These are phyloP conservation scores for Tribonema minus DNA, from an alignment of 108 stramenopile genomes.

Conservation along the genomic window DNA sequence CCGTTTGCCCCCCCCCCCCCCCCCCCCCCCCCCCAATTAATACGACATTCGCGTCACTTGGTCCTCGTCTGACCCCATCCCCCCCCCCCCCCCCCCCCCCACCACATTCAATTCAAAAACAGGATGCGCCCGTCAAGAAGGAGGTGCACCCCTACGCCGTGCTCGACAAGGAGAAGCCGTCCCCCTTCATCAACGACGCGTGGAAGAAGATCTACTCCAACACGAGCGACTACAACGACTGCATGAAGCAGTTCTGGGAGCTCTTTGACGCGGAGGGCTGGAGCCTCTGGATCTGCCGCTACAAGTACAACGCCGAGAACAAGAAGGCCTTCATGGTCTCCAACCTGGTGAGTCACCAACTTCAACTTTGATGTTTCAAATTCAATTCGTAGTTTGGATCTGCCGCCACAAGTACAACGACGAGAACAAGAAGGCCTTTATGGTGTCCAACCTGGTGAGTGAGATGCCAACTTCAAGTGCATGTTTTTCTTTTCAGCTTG, in stretches of 20 bases:
- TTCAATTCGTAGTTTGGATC: no score
- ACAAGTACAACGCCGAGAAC: conserved; percentile 75
- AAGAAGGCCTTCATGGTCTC: conserved; percentile 65
- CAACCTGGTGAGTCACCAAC: conserved; percentile 58
- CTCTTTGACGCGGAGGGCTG: conserved; percentile 66
- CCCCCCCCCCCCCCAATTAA: conserved; percentile 12
- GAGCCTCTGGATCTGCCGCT: conserved; percentile 63
- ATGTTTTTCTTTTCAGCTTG: conserved; percentile 61
- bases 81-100: no score
- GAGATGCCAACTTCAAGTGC: no score
- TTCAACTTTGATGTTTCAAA: no score
- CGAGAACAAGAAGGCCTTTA: conserved; percentile 68
- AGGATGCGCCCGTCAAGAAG: conserved; percentile 42
- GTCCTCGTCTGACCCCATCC: no score
- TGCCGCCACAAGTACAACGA: conserved; percentile 70
- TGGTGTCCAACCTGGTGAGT: conserved; percentile 65
- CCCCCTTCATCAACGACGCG: conserved; percentile 57
- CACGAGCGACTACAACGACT: conserved; percentile 59
- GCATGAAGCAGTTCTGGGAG: conserved; percentile 71
- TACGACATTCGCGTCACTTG: no score
- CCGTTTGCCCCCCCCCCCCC: no score
- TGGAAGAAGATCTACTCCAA: conserved; percentile 74
- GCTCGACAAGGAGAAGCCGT: conserved; percentile 62
- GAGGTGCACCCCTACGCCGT: conserved; percentile 65
- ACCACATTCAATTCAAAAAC: no score